phyloP scores from a whole-genome alignment of 2,329 filamentous ascomycete species.

The Talaromyces sp. region DNA sequence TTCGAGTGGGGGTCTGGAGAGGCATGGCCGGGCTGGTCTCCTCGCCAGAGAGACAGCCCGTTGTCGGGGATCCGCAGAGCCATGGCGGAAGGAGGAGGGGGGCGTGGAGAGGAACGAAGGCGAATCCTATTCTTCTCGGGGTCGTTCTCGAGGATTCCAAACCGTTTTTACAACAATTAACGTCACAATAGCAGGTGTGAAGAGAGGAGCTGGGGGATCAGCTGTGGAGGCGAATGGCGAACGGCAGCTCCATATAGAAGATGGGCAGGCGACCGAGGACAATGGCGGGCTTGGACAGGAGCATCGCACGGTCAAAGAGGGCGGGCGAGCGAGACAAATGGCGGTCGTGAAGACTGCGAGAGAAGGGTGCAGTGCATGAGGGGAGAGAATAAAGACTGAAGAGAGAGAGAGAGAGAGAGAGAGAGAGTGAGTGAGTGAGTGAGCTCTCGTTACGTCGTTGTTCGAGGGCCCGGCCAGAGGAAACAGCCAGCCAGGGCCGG shows the following conservation, averaged over 20 bases:
- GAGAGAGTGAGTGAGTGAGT: slow-evolving; percentile 10
- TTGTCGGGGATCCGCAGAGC: slow-evolving; percentile 32
- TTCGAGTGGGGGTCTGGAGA: slow-evolving; percentile 24
- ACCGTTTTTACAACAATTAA: not conserved
- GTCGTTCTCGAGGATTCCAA: not conserved
- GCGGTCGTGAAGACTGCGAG: slow-evolving; percentile 5
- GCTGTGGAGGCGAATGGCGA: slow-evolving; percentile 13
- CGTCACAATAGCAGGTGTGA: slow-evolving; percentile 12
- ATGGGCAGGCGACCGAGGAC: not conserved
- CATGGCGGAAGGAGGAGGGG: slow-evolving; percentile 20
- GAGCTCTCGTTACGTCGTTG: not conserved
- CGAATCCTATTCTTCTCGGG: not conserved
- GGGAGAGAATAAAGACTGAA: not conserved
- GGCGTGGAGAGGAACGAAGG: slow-evolving; percentile 4
- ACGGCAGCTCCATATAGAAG: slow-evolving; percentile 12
- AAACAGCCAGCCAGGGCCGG: not conserved
- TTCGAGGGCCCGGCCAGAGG: not conserved
- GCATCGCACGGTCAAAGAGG: not conserved
- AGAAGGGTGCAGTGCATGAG: not conserved
- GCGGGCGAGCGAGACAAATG: slow-evolving; percentile 6
- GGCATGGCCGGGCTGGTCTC: slow-evolving; percentile 21
- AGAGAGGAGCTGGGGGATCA: slow-evolving; percentile 10
- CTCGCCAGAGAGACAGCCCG: slow-evolving; percentile 36
- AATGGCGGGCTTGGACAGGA: slow-evolving; percentile 17
- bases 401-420: slow-evolving; percentile 12